Evolutionary conservation across 371 early-diverging fungal genomes (phyloP), one percentile per base, ranked within the genome.

Genomic region (Mortierella sp.): DNA sequence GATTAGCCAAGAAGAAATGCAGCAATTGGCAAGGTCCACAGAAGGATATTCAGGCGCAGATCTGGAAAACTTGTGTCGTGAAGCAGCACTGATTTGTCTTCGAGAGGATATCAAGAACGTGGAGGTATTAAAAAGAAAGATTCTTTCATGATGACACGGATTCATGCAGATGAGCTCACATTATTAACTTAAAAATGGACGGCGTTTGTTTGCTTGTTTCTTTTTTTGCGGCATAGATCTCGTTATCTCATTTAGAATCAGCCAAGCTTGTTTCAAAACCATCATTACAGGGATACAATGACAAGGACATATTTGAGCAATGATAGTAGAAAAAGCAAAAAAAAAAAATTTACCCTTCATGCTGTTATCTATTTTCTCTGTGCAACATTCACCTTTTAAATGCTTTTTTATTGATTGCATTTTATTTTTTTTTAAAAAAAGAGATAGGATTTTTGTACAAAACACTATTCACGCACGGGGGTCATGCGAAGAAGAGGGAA

Each of bases 41-140:
- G 69, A 77, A 2, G 84, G 83, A 8, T 91, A 85, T 84, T 86
- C 91, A 62, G 90, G 89, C 28, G 90, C 91, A 2, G 87, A 90
- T 79, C 62, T 91, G 28, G 89, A 89, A 54, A 89, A 89, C 72
- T 61, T 91, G 9, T 88, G 90, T 56, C 84, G 89, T 45, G 90
- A 91, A 68, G 88, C 91, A 8, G 91, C 90, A 1, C 73, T 91
- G 82, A 85, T 84, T 15, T 83, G 89, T 63, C 76, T 91, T 57
- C 85, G 89, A 56, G 86, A 91, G 64, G 84, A 84, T 76, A 83
- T 89, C 54, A 49, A 85, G 31, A 87, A 83, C 55, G 72, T 75
- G 43, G 82, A 76, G 83, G 89, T 86, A 84, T 35, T 31, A 32
- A 58, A 10, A 53, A 53, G n/a, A 26, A 43, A n/a, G 4, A 42